Conservation (phyloP, 1,284 basidiomycete species). For the Naganishia sp. region DNA sequence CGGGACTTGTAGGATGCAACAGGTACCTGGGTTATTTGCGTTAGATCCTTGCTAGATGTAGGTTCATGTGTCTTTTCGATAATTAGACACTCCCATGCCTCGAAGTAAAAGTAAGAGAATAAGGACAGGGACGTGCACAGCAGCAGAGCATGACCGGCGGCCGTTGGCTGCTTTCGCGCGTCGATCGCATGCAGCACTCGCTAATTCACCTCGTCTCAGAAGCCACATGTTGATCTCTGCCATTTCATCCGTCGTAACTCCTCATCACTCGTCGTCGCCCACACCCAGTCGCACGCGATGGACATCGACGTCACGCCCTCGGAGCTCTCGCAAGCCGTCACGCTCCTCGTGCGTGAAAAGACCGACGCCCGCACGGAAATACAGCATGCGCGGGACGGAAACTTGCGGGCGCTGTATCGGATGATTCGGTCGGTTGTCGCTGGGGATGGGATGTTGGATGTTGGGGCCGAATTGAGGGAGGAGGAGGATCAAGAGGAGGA, state of each 20-base stretch:
- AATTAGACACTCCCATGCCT: too few relatives aligned
- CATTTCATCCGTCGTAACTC: background rate
- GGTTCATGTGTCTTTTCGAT: too few relatives aligned
- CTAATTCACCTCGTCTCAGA: too few relatives aligned
- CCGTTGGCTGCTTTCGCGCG: too few relatives aligned
- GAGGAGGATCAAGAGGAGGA: background rate
- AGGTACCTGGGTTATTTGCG: too few relatives aligned
- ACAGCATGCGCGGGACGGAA: constrained; percentile 5
- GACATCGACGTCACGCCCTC: constrained; percentile 1
- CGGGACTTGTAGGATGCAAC: too few relatives aligned
- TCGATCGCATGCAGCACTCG: too few relatives aligned
- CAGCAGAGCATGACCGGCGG: too few relatives aligned
- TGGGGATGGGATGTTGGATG: constrained; percentile 12
- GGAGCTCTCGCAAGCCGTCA: constrained; percentile 18
- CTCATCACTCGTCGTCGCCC: background rate
- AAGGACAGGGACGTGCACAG: too few relatives aligned
- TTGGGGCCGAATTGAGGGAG: background rate
- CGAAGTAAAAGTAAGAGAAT: too few relatives aligned
- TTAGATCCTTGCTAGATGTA: too few relatives aligned
- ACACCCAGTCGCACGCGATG: background rate
- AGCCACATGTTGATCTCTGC: background rate
- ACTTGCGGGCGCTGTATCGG: constrained; percentile 16
- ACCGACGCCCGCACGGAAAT: background rate
- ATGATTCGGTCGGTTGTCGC: constrained; percentile 22
- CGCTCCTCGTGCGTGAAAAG: constrained; percentile 5